A percentile compares a stretch with the other conserved stretches of the same genome.
These are phyloP conservation scores for Goniomonas avonlea DNA, from an alignment of 78 protist genomes.

Conservation along the genomic window DNA sequence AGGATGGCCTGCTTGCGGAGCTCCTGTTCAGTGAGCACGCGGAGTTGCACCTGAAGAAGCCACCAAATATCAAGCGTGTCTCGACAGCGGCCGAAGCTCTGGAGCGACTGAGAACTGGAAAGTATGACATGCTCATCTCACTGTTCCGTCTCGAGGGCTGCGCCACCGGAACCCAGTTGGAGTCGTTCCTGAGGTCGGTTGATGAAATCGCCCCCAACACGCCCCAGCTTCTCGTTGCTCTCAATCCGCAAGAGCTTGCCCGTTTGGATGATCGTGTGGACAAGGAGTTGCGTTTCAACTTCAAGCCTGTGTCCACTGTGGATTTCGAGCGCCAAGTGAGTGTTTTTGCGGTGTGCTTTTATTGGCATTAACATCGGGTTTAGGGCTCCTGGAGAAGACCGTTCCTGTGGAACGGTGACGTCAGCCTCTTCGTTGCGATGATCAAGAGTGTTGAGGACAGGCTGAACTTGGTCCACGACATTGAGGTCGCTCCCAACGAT, in stretches of 20 bases:
- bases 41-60: not conserved
- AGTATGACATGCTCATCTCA: conserved; percentile 12
- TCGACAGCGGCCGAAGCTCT: not conserved
- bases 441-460: conserved; percentile 21
- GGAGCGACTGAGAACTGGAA: not conserved
- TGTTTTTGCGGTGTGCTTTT: not conserved
- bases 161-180: not conserved
- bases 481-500: not conserved
- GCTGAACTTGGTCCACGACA: not conserved
- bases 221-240: conserved; percentile 1
- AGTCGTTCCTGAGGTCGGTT: not conserved
- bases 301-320: too few species aligned
- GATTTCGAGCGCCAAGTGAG: conserved; percentile 6
- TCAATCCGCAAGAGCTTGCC: not conserved
- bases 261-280: not conserved
- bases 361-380: not conserved
- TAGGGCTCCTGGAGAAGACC: not conserved
- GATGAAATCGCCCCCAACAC: not conserved
- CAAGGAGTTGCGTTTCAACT: not conserved
- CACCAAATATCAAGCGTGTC: conserved; percentile 10
- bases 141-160: not conserved
- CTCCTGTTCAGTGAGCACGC: not conserved
- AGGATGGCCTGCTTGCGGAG: conserved; percentile 7
- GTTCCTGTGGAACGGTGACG: not conserved
- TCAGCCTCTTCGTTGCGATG: conserved; percentile 1